Base-by-base conservation (phyloP, 805 yeast species). In the Starmerella stigmatis region DNA sequence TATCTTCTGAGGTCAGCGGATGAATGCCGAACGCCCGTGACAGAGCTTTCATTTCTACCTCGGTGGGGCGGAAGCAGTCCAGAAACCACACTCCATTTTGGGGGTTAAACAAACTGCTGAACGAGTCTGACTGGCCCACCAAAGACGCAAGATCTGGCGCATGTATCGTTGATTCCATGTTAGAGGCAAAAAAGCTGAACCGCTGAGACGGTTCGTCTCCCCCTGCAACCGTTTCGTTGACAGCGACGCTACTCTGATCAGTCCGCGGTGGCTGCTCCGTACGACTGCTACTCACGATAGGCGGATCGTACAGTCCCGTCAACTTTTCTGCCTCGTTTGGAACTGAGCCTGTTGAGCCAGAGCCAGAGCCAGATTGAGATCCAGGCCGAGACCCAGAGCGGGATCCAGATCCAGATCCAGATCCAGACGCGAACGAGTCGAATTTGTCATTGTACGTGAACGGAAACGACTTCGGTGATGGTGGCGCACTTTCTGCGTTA, bases 1-100 rank as follows among this genome's bases (percentile, higher is more conserved):
- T 88, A 78, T 89, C 98, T 67, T 89, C 98, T 1, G 96, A 86
- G 0, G 98, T 89, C 70, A 89, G 78, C 25, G 98, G 98, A 69
- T 89, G 98, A 65, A 89, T 85, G 9, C 96, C 95, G 64, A 89
- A 89, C 0, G 96, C 92, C 57, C 88, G 88, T 9, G 96, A 81
- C 32, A 92, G 63, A 56, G 84, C 79, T 60, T 82, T 82, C 95
- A 92, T 86, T 65, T 92, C 98, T 17, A 79, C 78, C 60, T 89
- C 97, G 0, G 96, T 85, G 5, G 98, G 97, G 59, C 94, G 81
- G 33, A 78, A 70, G 60, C 96, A 86, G 62, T 92, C 96, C 35
- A 92, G 68, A 96, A 96, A 89, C 97, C 97, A 88, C 5, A 86
- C 78, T 2, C 86, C 81, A 46, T 79, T 78, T 16, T 79, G 79